phyloP scores from a whole-genome alignment of 2,329 filamentous ascomycete species.

The Diaporthe batatas region DNA sequence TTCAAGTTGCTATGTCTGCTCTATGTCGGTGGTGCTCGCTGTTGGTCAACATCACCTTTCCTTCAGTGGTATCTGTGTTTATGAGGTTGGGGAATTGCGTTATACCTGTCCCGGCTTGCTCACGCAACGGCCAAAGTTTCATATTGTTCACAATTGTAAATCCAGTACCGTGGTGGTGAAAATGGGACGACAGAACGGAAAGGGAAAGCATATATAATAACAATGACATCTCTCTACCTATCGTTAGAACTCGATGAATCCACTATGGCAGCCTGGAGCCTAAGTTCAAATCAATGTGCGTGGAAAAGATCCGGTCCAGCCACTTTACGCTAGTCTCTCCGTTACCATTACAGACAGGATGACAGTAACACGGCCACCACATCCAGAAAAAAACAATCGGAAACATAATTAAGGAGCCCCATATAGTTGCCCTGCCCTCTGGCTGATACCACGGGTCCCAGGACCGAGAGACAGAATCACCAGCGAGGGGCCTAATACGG shows the following conservation, averaged over 20 bases:
- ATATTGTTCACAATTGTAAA: slow-evolving; percentile 6
- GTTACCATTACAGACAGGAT: no score
- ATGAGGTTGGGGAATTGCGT: slow-evolving; percentile 20
- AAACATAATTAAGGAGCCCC: no score
- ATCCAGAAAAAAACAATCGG: no score
- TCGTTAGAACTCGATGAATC: neutral
- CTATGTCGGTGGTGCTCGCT: neutral
- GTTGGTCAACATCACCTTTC: neutral
- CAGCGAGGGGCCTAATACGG: neutral
- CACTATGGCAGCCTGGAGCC: neutral
- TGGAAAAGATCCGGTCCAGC: no score
- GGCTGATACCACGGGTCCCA: neutral
- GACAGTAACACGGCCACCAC: no score
- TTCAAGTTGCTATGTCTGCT: neutral
- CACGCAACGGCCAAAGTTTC: slow-evolving; percentile 26
- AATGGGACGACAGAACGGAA: neutral
- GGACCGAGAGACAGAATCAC: neutral
- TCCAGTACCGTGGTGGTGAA: neutral
- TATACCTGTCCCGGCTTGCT: slow-evolving; percentile 38
- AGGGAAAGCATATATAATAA: neutral
- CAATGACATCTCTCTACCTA: neutral
- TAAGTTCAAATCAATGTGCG: neutral
- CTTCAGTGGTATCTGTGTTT: slow-evolving; percentile 23
- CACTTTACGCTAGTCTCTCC: no score
- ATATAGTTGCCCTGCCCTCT: neutral